phyloP scores from a whole-genome alignment of 495 filamentous ascomycete genomes.

The Margaritispora aquatica region DNA sequence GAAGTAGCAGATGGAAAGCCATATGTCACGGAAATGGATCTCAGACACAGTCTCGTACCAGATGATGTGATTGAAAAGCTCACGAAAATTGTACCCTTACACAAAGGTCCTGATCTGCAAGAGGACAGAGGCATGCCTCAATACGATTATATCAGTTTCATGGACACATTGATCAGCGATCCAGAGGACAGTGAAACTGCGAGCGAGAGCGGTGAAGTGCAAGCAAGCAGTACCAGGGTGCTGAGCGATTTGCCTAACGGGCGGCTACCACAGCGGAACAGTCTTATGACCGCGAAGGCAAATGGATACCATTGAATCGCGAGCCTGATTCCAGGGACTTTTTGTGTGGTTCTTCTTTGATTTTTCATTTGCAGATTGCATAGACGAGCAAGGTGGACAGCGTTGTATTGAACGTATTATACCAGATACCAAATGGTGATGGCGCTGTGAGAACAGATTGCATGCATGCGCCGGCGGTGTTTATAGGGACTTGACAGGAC shows the following conservation, averaged over 20 bases:
- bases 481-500: not conserved
- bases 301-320: conserved; percentile 19
- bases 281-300: not conserved
- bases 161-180: conserved; percentile 63
- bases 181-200: conserved; percentile 9
- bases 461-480: no score
- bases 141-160: conserved; percentile 90
- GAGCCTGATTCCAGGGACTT: not conserved
- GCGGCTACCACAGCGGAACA: conserved; percentile 11
- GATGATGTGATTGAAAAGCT: conserved; percentile 94
- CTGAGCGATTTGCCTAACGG: conserved; percentile 22
- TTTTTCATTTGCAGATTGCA: not conserved
- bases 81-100: conserved; percentile 74
- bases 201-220: not conserved
- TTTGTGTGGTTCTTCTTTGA: no score
- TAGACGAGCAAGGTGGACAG: not conserved
- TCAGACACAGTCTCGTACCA: conserved; percentile 87
- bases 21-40: conserved; percentile 95
- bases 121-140: conserved; percentile 71
- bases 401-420: not conserved
- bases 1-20: conserved; percentile 98
- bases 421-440: not conserved
- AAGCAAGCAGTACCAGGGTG: not conserved
- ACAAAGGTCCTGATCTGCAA: conserved; percentile 71
- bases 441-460: not conserved